These are phyloP conservation scores for Persicaria maculosa DNA, from an alignment of 148 eudicot species.

Conservation along the genomic window DNA sequence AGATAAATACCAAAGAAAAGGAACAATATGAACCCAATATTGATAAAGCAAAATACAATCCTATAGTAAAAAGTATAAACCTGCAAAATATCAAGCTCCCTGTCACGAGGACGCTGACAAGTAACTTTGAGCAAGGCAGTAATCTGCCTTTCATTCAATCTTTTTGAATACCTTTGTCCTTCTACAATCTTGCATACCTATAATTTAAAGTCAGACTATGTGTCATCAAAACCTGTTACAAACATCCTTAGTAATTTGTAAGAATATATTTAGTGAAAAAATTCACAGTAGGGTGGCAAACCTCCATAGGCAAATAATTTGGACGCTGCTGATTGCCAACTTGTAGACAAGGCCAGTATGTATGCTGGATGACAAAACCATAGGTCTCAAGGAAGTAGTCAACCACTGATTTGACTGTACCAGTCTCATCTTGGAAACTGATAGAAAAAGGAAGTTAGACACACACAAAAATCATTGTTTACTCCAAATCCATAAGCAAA, in stretches of 20 bases:
- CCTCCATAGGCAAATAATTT: slow-evolving; percentile 93
- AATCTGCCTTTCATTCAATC: slow-evolving; percentile 14
- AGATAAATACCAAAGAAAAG: background rate
- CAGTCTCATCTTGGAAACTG: slow-evolving; percentile 76
- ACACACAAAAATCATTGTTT: too few species aligned
- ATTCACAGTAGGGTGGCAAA: background rate
- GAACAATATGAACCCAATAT: background rate
- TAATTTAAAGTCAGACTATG: background rate
- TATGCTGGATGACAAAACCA: slow-evolving; percentile 59
- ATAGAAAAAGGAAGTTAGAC: background rate
- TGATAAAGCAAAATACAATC: background rate
- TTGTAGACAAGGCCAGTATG: slow-evolving; percentile 85
- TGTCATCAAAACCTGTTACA: background rate
- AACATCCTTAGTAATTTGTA: background rate
- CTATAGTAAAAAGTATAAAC: slow-evolving; percentile 24
- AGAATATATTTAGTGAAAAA: background rate
- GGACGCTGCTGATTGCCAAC: slow-evolving; percentile 77
- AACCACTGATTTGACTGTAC: slow-evolving; percentile 74
- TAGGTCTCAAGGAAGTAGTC: slow-evolving; percentile 74
- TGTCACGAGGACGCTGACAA: slow-evolving; percentile 78
- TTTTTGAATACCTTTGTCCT: slow-evolving; percentile 79
- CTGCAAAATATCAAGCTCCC: slow-evolving; percentile 65
- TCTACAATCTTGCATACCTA: slow-evolving; percentile 86
- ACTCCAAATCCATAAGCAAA: background rate
- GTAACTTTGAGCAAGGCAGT: slow-evolving; percentile 21